Evolutionary conservation across 2,329 filamentous ascomycete species (phyloP), one percentile per base, ranked within the genome.

Genomic region (Aspergillus sclerotialis): DNA sequence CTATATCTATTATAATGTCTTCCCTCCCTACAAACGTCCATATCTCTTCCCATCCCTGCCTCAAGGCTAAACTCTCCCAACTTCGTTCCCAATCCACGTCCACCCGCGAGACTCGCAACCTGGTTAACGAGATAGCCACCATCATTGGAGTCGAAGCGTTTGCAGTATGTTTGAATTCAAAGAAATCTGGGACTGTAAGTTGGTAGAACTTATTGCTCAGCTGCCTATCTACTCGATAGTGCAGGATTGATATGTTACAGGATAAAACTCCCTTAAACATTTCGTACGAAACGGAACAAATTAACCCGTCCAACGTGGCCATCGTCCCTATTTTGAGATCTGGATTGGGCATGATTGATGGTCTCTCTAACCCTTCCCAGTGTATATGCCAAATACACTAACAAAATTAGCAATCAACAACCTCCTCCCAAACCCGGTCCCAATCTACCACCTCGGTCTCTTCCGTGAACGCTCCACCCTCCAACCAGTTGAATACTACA

Each of bases 401-500:
- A 10, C 19, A 23, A 19, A 17, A 10, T 13, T 49, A 84, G 84
- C 87, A 16, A 69, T 94, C 28, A 82, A 90, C 67, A 80, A 80
- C 17, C 73, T 96, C 51, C 85, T 96, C 39, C 89, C 90, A 12
- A 58, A 64, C 24, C 75, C 86, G 10, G 84, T 90, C 19, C 82
- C 88, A 5, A 77, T 95, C 44, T 88, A 96, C 68, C 90, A 96
- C 60, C 82, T 96, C 6, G 90, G 92, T 46, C 82, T 96, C 55
- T 96, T 90, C 72, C 86, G 89, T 55, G 89, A 95, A 60, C 86
- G 84, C 40, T 78, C 78, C 37, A 90, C 85, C 28, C 80, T 95
- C 37, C 79, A 87, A 52, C 87, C 89, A 3, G 89, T 95, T 38
- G 89, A 94, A 65, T 94, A 95, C 75, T 95, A 95, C 75, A 95